phyloP scores from a whole-genome alignment of 768 basidiomycete species.

The Mycena amicta region DNA sequence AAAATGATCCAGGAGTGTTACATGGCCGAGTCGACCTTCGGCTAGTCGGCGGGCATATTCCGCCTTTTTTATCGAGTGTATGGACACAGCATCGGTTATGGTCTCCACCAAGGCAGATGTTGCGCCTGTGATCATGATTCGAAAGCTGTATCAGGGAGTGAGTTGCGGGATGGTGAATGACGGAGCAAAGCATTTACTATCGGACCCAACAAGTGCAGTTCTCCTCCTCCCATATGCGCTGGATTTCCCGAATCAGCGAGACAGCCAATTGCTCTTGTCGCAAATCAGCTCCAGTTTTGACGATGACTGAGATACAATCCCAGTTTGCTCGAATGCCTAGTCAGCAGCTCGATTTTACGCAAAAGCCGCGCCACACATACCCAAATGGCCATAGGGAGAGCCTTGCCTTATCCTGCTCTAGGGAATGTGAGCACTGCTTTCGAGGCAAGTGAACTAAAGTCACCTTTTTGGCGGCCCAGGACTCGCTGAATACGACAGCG shows the following conservation, averaged over 20 bases:
- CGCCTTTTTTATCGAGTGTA: slow-evolving; percentile 99
- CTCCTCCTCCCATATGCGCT: slow-evolving; percentile 94
- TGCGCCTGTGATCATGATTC: slow-evolving; percentile 92
- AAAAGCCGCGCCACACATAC: too few species aligned
- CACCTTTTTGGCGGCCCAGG: slow-evolving; percentile 93
- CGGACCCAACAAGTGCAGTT: slow-evolving; percentile 91
- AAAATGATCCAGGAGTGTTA: slow-evolving; percentile 92
- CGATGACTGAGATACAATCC: slow-evolving; percentile 95
- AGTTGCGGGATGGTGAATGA: background rate
- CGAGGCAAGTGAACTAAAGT: slow-evolving; percentile 5
- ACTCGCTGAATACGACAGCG: slow-evolving; percentile 93
- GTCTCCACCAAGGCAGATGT: slow-evolving; percentile 95
- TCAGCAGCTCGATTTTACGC: slow-evolving; percentile 6
- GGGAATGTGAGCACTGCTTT: slow-evolving; percentile 4
- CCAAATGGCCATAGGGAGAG: slow-evolving; percentile 96
- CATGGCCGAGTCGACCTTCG: slow-evolving; percentile 80
- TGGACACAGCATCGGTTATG: slow-evolving; percentile 96
- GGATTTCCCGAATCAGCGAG: slow-evolving; percentile 91
- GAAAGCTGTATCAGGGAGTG: slow-evolving; percentile 62
- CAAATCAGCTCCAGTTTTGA: slow-evolving; percentile 96
- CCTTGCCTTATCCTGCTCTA: slow-evolving; percentile 88
- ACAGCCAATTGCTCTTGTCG: slow-evolving; percentile 98
- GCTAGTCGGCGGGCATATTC: slow-evolving; percentile 91
- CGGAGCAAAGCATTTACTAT: slow-evolving; percentile 56
- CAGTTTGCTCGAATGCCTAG: slow-evolving; percentile 55